phyloP scores from a whole-genome alignment of 1,284 basidiomycete genomes.

The Microbotryomycetes sp. region DNA sequence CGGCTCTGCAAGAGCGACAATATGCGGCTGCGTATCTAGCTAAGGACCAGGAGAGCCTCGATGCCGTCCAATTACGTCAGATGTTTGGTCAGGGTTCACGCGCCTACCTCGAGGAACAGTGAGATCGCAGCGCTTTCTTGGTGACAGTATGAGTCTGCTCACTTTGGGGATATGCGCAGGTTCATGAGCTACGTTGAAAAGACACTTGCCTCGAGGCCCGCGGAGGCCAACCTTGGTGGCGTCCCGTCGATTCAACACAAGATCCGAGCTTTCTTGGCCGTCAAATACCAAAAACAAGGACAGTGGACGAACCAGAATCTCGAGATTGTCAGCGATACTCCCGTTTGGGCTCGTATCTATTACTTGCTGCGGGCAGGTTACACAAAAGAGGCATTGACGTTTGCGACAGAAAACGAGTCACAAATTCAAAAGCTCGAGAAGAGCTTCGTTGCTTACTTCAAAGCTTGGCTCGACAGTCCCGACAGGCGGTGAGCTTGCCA shows the following conservation, averaged over 20 bases:
- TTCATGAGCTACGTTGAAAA: slow-evolving; percentile 80
- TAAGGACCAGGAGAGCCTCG: slow-evolving; percentile 25
- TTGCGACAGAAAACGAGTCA: slow-evolving; percentile 63
- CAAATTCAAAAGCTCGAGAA: slow-evolving; percentile 73
- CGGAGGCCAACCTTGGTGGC: slow-evolving; percentile 82
- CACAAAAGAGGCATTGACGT: slow-evolving; percentile 65
- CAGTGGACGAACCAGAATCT: slow-evolving; percentile 71
- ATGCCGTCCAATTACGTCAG: slow-evolving; percentile 37
- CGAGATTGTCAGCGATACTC: slow-evolving; percentile 76
- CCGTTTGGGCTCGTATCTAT: slow-evolving; percentile 88
- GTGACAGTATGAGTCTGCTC: slow-evolving; percentile 54
- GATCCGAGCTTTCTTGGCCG: slow-evolving; percentile 73
- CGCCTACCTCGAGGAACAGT: slow-evolving; percentile 54
- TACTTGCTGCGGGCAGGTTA: slow-evolving; percentile 85
- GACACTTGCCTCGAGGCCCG: slow-evolving; percentile 71
- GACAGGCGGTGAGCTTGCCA: slow-evolving; percentile 63
- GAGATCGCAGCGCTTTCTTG: slow-evolving; percentile 54
- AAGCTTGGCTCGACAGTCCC: slow-evolving; percentile 73
- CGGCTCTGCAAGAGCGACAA: slow-evolving; percentile 43
- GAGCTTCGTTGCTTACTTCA: slow-evolving; percentile 76
- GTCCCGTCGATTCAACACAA: slow-evolving; percentile 85
- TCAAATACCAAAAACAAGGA: slow-evolving; percentile 62
- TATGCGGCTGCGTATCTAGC: slow-evolving; percentile 47
- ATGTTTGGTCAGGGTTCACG: slow-evolving; percentile 34
- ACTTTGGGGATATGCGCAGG: slow-evolving; percentile 31